These are phyloP conservation scores for Neurospora cerealis DNA, from an alignment of 495 filamentous ascomycete species.

Conservation along the genomic window DNA sequence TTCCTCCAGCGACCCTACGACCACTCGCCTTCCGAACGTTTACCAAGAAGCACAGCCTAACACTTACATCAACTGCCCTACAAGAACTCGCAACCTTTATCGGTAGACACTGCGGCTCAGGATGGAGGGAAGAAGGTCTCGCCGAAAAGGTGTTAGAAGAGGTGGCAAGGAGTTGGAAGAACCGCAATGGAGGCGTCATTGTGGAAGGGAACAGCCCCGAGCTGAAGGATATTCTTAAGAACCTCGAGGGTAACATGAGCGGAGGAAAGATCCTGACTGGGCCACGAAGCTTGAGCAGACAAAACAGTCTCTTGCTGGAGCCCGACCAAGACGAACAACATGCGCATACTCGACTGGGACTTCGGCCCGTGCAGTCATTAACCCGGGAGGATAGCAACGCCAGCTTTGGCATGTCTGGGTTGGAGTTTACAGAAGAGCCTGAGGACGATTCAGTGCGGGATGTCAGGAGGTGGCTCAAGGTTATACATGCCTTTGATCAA, in stretches of 20 bases:
- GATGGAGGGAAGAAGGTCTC: conserved; percentile 91
- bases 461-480: conserved; percentile 66
- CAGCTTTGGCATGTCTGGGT: conserved; percentile 52
- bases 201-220: conserved; percentile 72
- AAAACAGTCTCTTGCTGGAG: conserved; percentile 45
- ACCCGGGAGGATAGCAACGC: conserved; percentile 47
- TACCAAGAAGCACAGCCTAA: conserved; percentile 95
- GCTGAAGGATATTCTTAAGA: conserved; percentile 70
- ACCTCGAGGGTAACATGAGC: conserved; percentile 72
- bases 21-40: conserved; percentile 92
- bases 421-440: conserved; percentile 50
- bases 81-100: conserved; percentile 79
- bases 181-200: conserved; percentile 70
- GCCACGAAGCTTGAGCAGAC: conserved; percentile 41
- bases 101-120: conserved; percentile 84
- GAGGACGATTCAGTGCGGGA: conserved; percentile 51
- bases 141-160: conserved; percentile 90
- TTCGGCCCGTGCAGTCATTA: conserved; percentile 29
- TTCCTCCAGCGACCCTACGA: conserved; percentile 76
- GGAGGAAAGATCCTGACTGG: conserved; percentile 56
- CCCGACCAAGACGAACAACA: conserved; percentile 27
- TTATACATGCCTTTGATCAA: conserved; percentile 73
- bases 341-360: conserved; percentile 30
- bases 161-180: conserved; percentile 83
- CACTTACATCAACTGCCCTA: conserved; percentile 79